Evolutionary conservation across 2,329 filamentous ascomycete genomes (phyloP), one percentile per base, ranked within the genome.

Genomic region (Apiospora saccharicola): DNA sequence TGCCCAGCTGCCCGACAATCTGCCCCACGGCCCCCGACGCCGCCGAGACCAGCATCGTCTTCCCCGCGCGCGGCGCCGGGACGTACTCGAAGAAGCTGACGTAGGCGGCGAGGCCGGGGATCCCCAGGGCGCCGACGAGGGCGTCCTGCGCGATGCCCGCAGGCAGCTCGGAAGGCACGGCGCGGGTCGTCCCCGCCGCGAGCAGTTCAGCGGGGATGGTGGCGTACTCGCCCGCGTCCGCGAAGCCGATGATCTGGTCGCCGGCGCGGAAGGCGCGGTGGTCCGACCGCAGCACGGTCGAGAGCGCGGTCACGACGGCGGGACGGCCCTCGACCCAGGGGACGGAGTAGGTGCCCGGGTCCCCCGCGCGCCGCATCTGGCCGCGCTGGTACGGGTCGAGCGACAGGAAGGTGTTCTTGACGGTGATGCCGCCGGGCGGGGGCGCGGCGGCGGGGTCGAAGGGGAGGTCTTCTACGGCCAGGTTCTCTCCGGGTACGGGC

Each of bases 361-460:
- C 51, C 2, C 4, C 51, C 1, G 24, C n/a, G 6, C 16, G 26
- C 14, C 94, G 91, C 93, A 97, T 95, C 76, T 90, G 89, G 73
- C 92, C 93, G 72, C 95, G 92, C 86, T 93, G 90, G 85, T 97
- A 97, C 1, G 94, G 94, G 82, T 97, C 94, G 83, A 92, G 92
- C 53, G 93, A 95, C 75, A 91, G 86, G 81, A 93, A 94, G 78
- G 92, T 88, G 77, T 92, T 89, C 84, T 94, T 89, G 75, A 92
- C 83, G 44, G 90, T 89, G 68, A 97, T 81, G 53, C 94, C 91
- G 75, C 93, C 92, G 64, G 88, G 81, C 34, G 90, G 87, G 41
- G 90, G 87, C 6, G 88, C 80, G 69, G 88, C 85, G 34, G 90
- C 83, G 75, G 91, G 83, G 80, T 96, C 93, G 75, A 95, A 91